Conservation (phyloP, 805 yeast genomes). For the Brettanomyces nanus region DNA sequence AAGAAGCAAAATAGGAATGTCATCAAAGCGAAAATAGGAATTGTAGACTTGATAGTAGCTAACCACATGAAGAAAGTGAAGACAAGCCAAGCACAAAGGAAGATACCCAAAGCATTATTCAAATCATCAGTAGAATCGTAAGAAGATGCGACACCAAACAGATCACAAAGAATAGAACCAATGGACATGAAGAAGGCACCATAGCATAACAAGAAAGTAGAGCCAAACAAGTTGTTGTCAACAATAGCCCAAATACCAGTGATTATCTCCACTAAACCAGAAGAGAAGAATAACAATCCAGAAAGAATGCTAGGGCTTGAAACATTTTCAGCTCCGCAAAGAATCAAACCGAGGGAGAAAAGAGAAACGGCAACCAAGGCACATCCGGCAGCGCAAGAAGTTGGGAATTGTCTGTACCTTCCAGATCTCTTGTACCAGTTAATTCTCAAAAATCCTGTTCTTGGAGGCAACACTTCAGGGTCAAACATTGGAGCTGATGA, state of each 20-base stretch:
- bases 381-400: slow-evolving; percentile 44
- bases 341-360: slow-evolving; percentile 37
- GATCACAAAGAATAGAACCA: slow-evolving; percentile 33
- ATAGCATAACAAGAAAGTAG: slow-evolving; percentile 35
- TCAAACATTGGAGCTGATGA: slow-evolving; percentile 6
- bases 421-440: slow-evolving; percentile 36
- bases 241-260: slow-evolving; percentile 45
- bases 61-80: slow-evolving; percentile 36
- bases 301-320: slow-evolving; percentile 34
- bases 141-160: slow-evolving; percentile 34
- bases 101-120: slow-evolving; percentile 36
- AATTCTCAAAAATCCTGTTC: slow-evolving; percentile 33
- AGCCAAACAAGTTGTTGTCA: slow-evolving; percentile 40
- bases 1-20: slow-evolving; percentile 34
- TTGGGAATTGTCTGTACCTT: slow-evolving; percentile 34
- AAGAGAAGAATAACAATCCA: slow-evolving; percentile 36
- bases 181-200: slow-evolving; percentile 43
- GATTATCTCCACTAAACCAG: slow-evolving; percentile 40
- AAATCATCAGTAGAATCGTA: slow-evolving; percentile 29
- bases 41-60: slow-evolving; percentile 36
- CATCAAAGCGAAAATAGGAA: slow-evolving; percentile 30
- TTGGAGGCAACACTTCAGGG: slow-evolving; percentile 29
- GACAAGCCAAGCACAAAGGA: slow-evolving; percentile 39
- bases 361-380: slow-evolving; percentile 38
- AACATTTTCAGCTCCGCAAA: slow-evolving; percentile 37